Conservation (phyloP, 495 filamentous ascomycete genomes). For the Trichodelitschia bisporula region DNA sequence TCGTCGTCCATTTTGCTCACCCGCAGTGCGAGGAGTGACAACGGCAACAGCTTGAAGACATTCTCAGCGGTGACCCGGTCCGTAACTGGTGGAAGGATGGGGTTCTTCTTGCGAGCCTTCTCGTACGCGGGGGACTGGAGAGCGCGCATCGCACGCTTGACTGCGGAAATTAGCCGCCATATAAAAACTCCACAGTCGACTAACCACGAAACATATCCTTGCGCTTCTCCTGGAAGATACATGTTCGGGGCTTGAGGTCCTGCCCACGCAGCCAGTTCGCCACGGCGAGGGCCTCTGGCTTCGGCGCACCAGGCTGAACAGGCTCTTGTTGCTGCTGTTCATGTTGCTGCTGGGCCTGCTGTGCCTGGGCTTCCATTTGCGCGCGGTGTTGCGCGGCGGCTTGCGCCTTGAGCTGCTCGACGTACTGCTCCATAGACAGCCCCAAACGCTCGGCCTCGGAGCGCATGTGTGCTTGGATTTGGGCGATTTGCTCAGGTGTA, state of each 20-base stretch:
- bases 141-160: slow-evolving; percentile 90
- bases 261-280: slow-evolving; percentile 73
- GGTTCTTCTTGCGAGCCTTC: slow-evolving; percentile 72
- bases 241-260: slow-evolving; percentile 71
- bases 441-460: slow-evolving; percentile 40
- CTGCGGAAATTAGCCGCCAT: slow-evolving; percentile 19
- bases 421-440: slow-evolving; percentile 37
- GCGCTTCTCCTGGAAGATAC: slow-evolving; percentile 83
- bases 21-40: slow-evolving; percentile 84
- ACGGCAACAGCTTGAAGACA: slow-evolving; percentile 79
- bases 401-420: slow-evolving; percentile 30
- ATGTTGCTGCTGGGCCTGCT: slow-evolving; percentile 18
- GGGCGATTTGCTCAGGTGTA: slow-evolving; percentile 60
- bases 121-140: slow-evolving; percentile 72
- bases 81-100: slow-evolving; percentile 65
- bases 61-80: slow-evolving; percentile 73
- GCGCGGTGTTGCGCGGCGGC: slow-evolving; percentile 26
- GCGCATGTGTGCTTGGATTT: slow-evolving; percentile 65
- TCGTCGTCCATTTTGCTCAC: slow-evolving; percentile 66
- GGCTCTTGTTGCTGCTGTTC: slow-evolving; percentile 27
- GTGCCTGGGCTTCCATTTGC: slow-evolving; percentile 18
- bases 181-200: too few relatives aligned
- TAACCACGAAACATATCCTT: slow-evolving; percentile 95
- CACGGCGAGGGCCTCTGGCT: slow-evolving; percentile 69
- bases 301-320: slow-evolving; percentile 48